These are phyloP conservation scores for Leccinellum rugosiceps DNA, from an alignment of 768 basidiomycete genomes.

Conservation along the genomic window DNA sequence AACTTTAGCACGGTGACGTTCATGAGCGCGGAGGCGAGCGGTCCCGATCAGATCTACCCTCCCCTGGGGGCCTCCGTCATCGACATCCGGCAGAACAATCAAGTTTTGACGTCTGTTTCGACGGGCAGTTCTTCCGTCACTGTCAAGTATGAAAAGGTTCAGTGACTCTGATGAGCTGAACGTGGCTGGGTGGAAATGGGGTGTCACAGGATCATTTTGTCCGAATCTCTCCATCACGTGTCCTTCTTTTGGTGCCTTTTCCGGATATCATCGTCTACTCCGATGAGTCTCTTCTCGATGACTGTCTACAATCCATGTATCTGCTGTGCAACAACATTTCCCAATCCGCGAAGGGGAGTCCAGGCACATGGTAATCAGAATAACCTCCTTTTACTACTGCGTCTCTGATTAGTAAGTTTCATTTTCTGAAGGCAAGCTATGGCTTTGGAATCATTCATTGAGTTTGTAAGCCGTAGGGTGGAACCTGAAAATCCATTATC, in stretches of 20 bases:
- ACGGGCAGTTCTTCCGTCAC: neutral
- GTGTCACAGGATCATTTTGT: neutral
- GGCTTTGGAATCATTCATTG: too few species aligned
- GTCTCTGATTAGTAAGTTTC: too few species aligned
- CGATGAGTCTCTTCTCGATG: neutral
- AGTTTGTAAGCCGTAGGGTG: too few species aligned
- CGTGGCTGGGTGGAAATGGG: neutral
- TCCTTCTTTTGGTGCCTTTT: neutral
- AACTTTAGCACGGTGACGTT: conserved; percentile 9
- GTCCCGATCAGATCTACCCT: neutral
- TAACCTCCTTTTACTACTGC: neutral
- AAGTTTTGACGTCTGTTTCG: neutral
- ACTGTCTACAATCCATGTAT: neutral
- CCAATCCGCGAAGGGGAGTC: neutral
- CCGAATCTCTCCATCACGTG: neutral
- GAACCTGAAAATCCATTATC: too few species aligned
- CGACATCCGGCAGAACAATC: conserved; percentile 2
- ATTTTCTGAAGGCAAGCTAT: too few species aligned
- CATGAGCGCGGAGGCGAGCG: conserved; percentile 1
- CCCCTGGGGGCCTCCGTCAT: neutral
- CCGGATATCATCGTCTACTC: neutral
- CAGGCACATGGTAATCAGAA: neutral
- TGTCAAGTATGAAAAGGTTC: neutral
- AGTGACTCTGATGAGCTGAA: neutral
- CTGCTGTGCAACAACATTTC: neutral